Evolutionary conservation across 257 asterid genomes (phyloP), one percentile per base, ranked within the genome.

Genomic region (Gynochthodes officinalis): DNA sequence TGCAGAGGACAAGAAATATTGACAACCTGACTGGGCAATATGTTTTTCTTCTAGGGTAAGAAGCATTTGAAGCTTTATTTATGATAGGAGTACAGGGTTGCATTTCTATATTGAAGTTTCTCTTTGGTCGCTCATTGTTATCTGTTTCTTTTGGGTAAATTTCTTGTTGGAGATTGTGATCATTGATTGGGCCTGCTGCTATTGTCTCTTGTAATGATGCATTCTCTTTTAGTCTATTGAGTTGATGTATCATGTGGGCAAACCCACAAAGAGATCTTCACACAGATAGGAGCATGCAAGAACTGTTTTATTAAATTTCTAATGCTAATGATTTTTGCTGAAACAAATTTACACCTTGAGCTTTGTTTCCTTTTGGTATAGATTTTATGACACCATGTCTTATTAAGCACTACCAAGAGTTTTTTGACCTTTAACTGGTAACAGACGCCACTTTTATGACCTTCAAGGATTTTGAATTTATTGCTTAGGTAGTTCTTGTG

Each of bases 1-100:
- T 91, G 84, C 97, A 91, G 82, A 87, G 96, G 73, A 91, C 97
- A 64, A 86, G 94, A 78, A 91, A 91, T 75, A 91, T 91, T 33
- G 97, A 91, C 87, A 91, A 91, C 76, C 83, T 91, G 86, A 91
- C 97, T 13, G 97, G 97, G 44, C 97, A 91, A 89, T 91, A 91
- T 48, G 91, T 91, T 74, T 67, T 89, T 52, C 92, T 91, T 77
- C 84, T 91, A 19, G 97, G 97, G 97, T 91, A 82, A 84, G 37
- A 63, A 18, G 60, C 46, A 14, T 30, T 61, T 50, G 23, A 13
- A 23, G 21, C 9, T 14, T 40, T 27, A 4, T 33, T 35, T 28
- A 30, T 28, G n/a, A 39, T 76, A 39, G 4, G 52, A 28, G 55
- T n/a, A 37, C 52, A 27, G 27, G 44, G 63, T 23, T 55, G 19